phyloP scores from a whole-genome alignment of 345 rosid species.

The Populus alba region DNA sequence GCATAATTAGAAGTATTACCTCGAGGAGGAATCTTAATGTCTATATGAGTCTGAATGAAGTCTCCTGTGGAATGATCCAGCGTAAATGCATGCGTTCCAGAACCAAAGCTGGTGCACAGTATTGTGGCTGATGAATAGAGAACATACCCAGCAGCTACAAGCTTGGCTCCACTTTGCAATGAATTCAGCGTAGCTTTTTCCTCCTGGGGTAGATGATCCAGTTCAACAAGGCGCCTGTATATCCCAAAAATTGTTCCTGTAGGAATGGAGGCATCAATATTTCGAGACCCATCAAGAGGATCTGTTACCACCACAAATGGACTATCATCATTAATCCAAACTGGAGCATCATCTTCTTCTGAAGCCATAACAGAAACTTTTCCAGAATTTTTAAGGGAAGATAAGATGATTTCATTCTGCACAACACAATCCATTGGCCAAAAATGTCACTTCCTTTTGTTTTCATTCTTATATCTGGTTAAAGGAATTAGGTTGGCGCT shows the following conservation, averaged over 20 bases:
- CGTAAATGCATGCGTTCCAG: constrained; percentile 90
- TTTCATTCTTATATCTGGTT: not conserved
- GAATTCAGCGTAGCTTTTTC: constrained; percentile 77
- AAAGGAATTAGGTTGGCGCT: not conserved
- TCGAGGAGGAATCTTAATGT: constrained; percentile 73
- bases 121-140: constrained; percentile 92
- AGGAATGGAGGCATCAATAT: constrained; percentile 88
- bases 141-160: constrained; percentile 82
- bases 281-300: constrained; percentile 93
- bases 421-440: constrained; percentile 2
- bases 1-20: constrained; percentile 36
- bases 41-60: constrained; percentile 76
- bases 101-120: constrained; percentile 77
- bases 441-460: not conserved
- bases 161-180: constrained; percentile 69
- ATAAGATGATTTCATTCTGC: constrained; percentile 81
- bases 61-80: constrained; percentile 83
- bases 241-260: constrained; percentile 88
- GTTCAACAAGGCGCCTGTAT: constrained; percentile 63
- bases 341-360: constrained; percentile 74
- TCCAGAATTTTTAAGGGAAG: constrained; percentile 71
- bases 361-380: constrained; percentile 95
- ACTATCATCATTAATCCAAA: constrained; percentile 69
- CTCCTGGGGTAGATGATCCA: constrained; percentile 65
- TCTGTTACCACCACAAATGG: constrained; percentile 81